Conservation (phyloP, 164 flowering plant genomes). For the Stephania yunnanensis region DNA sequence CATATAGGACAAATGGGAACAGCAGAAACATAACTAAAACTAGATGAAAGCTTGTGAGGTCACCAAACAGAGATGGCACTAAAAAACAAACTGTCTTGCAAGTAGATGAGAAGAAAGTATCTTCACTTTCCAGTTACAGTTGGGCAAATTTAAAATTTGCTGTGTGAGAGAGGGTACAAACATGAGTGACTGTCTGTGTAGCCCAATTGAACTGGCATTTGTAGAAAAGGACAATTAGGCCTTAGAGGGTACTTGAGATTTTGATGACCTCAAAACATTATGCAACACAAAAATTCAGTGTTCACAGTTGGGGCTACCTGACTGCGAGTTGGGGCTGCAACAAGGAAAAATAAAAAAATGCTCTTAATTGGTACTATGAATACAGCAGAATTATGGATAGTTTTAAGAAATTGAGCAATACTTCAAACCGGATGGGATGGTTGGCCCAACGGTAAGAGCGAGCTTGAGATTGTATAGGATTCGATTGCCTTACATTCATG, state of each 20-base stretch:
- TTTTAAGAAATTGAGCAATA: too few species aligned
- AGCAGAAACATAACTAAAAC: background rate
- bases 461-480: too few species aligned
- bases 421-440: too few species aligned
- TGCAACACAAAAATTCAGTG: background rate
- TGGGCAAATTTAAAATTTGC: background rate
- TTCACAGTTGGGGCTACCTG: background rate
- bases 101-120: background rate
- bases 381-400: too few species aligned
- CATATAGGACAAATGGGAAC: background rate
- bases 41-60: background rate
- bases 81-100: background rate
- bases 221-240: conserved; percentile 1
- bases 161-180: conserved; percentile 3
- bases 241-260: background rate
- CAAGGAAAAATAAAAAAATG: background rate
- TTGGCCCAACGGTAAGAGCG: too few species aligned
- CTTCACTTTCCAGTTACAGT: conserved; percentile 7
- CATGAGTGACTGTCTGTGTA: background rate
- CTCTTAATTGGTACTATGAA: too few species aligned
- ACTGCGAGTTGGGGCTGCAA: background rate
- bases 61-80: background rate
- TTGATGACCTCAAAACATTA: background rate
- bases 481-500: too few species aligned
- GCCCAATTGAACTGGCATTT: conserved; percentile 1